phyloP scores from a whole-genome alignment of 306 rosid species.

The Castanea sativa region DNA sequence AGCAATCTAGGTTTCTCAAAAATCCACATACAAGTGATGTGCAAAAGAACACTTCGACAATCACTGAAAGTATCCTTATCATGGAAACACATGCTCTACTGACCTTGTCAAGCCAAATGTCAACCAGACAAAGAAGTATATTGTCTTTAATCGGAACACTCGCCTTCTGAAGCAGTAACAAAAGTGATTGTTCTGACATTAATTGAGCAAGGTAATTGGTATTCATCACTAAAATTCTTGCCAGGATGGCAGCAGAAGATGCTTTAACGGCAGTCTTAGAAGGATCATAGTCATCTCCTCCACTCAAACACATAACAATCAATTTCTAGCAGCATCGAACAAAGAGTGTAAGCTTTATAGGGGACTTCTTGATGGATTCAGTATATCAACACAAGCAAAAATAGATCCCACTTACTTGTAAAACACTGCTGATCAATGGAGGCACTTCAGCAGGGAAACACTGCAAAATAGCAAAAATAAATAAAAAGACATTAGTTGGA shows the following conservation, averaged over 20 bases:
- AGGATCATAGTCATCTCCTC: slow-evolving; percentile 85
- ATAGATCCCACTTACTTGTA: slow-evolving; percentile 63
- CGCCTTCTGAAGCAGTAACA: slow-evolving; percentile 59
- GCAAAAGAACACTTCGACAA: slow-evolving; percentile 12
- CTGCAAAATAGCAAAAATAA: slow-evolving; percentile 42
- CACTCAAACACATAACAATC: slow-evolving; percentile 71
- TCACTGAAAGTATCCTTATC: not conserved
- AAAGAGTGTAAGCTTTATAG: slow-evolving; percentile 17
- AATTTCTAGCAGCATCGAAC: slow-evolving; percentile 60
- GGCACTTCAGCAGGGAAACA: slow-evolving; percentile 90
- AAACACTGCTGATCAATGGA: slow-evolving; percentile 68
- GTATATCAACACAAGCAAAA: slow-evolving; percentile 12
- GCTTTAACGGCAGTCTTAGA: slow-evolving; percentile 82
- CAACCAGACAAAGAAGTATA: slow-evolving; percentile 83
- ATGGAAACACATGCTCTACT: slow-evolving; percentile 9
- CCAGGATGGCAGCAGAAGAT: slow-evolving; percentile 92
- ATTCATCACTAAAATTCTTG: slow-evolving; percentile 92
- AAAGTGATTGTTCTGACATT: slow-evolving; percentile 76
- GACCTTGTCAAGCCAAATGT: slow-evolving; percentile 97
- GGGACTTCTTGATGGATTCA: slow-evolving; percentile 8
- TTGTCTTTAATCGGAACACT: slow-evolving; percentile 70
- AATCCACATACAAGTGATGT: slow-evolving; percentile 3
- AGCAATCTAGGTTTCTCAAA: not conserved
- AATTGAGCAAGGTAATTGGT: slow-evolving; percentile 86
- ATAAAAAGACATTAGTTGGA: slow-evolving; percentile 14